These are phyloP conservation scores for Aspergillus bombycis DNA, from an alignment of 2,329 filamentous ascomycete species.

Conservation along the genomic window DNA sequence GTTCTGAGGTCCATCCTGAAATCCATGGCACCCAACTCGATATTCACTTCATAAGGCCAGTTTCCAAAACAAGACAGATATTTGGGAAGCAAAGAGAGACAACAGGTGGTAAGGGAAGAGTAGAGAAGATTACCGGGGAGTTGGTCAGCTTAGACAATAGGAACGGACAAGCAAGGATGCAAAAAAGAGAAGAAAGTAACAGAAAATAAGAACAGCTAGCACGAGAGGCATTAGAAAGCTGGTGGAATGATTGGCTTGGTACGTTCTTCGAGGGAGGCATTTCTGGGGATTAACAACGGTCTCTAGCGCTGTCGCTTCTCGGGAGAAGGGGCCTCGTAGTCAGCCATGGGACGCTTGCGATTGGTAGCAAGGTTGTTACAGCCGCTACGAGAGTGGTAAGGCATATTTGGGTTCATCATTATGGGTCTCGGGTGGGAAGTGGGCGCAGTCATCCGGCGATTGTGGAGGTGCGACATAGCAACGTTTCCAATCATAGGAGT, in stretches of 20 bases:
- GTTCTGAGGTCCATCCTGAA: not conserved
- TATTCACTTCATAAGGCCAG: not conserved
- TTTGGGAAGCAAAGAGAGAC: not conserved
- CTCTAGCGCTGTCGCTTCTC: not conserved
- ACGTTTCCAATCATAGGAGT: not conserved
- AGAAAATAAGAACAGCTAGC: not conserved
- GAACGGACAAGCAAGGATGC: not conserved
- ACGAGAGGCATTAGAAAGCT: not conserved
- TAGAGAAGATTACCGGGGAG: not conserved
- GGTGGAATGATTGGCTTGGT: not conserved
- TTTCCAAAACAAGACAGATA: not conserved
- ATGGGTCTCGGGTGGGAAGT: conserved; percentile 7
- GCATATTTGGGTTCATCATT: not conserved
- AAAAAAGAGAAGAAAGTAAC: not conserved
- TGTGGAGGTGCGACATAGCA: not conserved
- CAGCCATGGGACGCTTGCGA: not conserved
- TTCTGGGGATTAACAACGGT: not conserved
- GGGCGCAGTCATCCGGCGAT: conserved; percentile 7
- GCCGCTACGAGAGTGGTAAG: not conserved
- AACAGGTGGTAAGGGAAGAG: too few species aligned
- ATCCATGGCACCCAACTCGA: not conserved
- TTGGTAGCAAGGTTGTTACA: not conserved
- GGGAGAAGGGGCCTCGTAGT: not conserved
- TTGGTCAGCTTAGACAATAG: not conserved
- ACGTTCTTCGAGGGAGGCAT: not conserved